A percentile compares a stretch with the other conserved stretches of the same genome.
Evolutionary conservation across 139 green algal genomes (phyloP).

Genomic region (Haematococcus sp.): DNA sequence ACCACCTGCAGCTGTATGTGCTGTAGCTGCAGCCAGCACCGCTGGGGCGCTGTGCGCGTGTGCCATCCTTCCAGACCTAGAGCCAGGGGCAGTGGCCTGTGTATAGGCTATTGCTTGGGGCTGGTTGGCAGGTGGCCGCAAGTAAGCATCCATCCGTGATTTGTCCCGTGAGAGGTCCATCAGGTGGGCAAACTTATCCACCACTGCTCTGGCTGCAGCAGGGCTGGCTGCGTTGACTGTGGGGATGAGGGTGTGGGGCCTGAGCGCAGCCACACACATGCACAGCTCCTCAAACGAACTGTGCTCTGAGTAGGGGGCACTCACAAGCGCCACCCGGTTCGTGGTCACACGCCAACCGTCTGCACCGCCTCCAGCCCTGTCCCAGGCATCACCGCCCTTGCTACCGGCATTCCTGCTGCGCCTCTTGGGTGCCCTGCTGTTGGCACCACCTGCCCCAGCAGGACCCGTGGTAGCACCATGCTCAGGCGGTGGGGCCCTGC

Average conservation of each 20-base stretch:
- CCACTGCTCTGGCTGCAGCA: conserved; percentile 29
- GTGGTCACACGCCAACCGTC: too few species aligned
- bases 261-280: conserved; percentile 30
- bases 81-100: too few species aligned
- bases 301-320: conserved; percentile 64
- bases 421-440: too few species aligned
- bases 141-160: background rate
- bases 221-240: conserved; percentile 58
- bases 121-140: too few species aligned
- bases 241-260: conserved; percentile 53
- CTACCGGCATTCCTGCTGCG: too few species aligned
- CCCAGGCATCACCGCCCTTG: too few species aligned
- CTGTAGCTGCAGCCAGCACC: background rate
- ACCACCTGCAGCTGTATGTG: background rate
- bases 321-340: conserved; percentile 36
- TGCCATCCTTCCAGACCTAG: too few species aligned
- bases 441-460: conserved; percentile 23
- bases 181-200: conserved; percentile 56
- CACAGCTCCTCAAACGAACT: conserved; percentile 40
- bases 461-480: too few species aligned
- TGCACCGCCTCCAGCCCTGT: too few species aligned
- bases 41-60: background rate
- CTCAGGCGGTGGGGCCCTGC: too few species aligned
- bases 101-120: too few species aligned
- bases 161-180: conserved; percentile 62